Evolutionary conservation across 2,329 filamentous ascomycete species (phyloP).

Genomic region (Coniosporium tulheliwenetii): DNA sequence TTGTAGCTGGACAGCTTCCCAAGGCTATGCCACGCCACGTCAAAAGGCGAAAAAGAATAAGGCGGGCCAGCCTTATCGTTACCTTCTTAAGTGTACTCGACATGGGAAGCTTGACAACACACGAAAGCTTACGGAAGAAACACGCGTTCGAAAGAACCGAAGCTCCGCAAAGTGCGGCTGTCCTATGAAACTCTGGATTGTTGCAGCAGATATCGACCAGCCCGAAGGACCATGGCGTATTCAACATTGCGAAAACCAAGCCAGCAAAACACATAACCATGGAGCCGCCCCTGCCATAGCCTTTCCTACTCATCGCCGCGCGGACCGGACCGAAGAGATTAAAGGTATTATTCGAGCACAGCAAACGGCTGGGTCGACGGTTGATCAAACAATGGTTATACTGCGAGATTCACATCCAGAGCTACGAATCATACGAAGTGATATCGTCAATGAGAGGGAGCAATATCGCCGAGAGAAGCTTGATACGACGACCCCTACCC

Average conservation of each 20-base stretch:
- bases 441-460: too few relatives aligned
- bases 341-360: too few relatives aligned
- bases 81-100: conserved; percentile 3
- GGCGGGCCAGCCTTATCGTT: conserved; percentile 3
- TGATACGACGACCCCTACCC: too few relatives aligned
- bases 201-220: conserved; percentile 1
- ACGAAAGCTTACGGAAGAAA: conserved; percentile 2
- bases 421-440: too few relatives aligned
- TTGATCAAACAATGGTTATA: too few relatives aligned
- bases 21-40: conserved; percentile 3
- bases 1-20: conserved; percentile 2
- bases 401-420: too few relatives aligned
- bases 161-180: conserved; percentile 2
- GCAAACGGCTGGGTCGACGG: too few relatives aligned
- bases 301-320: too few relatives aligned
- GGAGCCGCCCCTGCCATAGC: too few relatives aligned
- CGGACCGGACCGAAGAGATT: too few relatives aligned
- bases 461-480: too few relatives aligned
- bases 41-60: conserved; percentile 4
- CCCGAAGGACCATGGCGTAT: conserved; percentile 2
- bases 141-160: conserved; percentile 2
- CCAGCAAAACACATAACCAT: too few relatives aligned
- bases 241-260: background rate
- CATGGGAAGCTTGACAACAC: conserved; percentile 4
- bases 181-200: conserved; percentile 3